A percentile compares a stretch with the other conserved stretches of the same genome.
These are phyloP conservation scores for Kwoniella shandongensis DNA, from an alignment of 768 basidiomycete genomes.

Conservation along the genomic window DNA sequence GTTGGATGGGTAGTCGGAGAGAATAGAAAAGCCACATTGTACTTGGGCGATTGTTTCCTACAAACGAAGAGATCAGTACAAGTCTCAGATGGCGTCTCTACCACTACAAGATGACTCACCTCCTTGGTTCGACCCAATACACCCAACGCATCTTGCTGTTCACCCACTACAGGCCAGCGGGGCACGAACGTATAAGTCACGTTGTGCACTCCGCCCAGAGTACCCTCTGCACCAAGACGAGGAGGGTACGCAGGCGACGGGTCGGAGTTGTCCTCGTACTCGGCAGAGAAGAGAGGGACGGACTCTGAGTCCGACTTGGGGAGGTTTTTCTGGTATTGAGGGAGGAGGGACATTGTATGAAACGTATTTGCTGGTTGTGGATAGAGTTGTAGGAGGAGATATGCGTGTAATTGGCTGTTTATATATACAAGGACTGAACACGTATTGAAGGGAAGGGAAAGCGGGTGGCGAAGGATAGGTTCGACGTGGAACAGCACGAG, in stretches of 20 bases:
- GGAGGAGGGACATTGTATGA: conserved; percentile 5
- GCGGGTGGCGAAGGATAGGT: too few species aligned
- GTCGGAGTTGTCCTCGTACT: conserved; percentile 4
- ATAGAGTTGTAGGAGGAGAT: too few species aligned
- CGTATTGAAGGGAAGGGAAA: too few species aligned
- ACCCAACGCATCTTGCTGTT: conserved; percentile 30
- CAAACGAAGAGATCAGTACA: background rate
- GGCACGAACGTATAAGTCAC: conserved; percentile 37
- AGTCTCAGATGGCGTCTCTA: too few species aligned
- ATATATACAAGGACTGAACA: too few species aligned
- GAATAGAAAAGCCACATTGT: conserved; percentile 20
- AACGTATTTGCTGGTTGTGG: too few species aligned
- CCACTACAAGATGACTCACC: conserved; percentile 13
- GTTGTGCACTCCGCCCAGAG: background rate
- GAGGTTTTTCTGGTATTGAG: conserved; percentile 5
- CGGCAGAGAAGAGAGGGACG: conserved; percentile 3
- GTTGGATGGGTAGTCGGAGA: conserved; percentile 21
- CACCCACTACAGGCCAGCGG: conserved; percentile 26
- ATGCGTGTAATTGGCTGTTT: too few species aligned
- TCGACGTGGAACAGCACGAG: too few species aligned
- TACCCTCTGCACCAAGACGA: conserved; percentile 1
- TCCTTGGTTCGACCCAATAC: conserved; percentile 25
- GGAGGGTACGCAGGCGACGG: conserved; percentile 13
- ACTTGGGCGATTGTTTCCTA: conserved; percentile 34
- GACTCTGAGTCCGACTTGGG: conserved; percentile 6